Evolutionary conservation across 78 protist species (phyloP).

Genomic region (Dictyostelium firmibasis): DNA sequence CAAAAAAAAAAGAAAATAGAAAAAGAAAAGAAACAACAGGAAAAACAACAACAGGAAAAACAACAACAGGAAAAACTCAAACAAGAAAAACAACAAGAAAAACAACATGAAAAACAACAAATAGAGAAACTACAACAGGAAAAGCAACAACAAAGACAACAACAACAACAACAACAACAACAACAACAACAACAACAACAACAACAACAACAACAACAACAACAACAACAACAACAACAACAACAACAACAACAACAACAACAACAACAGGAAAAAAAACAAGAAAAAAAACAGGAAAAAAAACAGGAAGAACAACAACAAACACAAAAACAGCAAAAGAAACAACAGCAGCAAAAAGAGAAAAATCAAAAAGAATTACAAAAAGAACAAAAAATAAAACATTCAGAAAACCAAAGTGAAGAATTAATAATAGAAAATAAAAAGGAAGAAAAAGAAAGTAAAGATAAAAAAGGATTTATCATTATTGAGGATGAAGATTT

Average conservation of each 20-base stretch:
- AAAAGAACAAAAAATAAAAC: not conserved
- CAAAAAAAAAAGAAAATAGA: not conserved
- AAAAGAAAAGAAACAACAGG: not conserved
- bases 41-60: too few species aligned
- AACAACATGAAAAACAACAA: too few species aligned
- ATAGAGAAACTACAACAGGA: too few species aligned
- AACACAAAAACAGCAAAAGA: not conserved
- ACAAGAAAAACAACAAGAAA: not conserved
- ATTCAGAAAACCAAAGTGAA: not conserved
- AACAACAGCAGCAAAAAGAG: not conserved
- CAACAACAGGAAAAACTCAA: too few species aligned
- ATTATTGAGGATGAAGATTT: not conserved
- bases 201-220: too few species aligned
- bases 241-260: too few species aligned
- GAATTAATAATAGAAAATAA: not conserved
- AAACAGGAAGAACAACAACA: not conserved
- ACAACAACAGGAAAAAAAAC: not conserved
- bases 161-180: too few species aligned
- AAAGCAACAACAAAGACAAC: too few species aligned
- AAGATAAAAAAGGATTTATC: not conserved
- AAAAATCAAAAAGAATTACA: not conserved
- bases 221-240: not conserved
- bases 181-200: too few species aligned
- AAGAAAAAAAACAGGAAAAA: not conserved
- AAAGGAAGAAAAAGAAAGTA: too few species aligned